Base-by-base conservation (phyloP, 176 grass and related monocot species). In the Rhynchospora pubera region DNA sequence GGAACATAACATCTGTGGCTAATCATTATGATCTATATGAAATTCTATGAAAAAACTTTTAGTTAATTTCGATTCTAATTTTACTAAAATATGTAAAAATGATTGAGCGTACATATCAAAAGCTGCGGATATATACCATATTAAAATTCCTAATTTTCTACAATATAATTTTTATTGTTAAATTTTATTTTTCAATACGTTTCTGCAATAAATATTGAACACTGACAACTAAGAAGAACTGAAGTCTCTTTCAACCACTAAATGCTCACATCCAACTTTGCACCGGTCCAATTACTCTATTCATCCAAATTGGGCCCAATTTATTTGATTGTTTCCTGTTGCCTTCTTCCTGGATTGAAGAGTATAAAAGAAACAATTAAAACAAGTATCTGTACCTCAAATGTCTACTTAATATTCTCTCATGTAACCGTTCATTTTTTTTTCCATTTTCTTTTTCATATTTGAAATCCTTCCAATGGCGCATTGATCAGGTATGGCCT, bases 261-360 rank as follows among this genome's bases (percentile, higher is more conserved):
- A 51, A 74, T 75, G 22, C 22, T 75, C 47, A 75, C 71, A 53
- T 53, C 47, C 22, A 53, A 26, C 52, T 11, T 28, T 53, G 71
- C 11, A 53, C 14, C 52, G 12, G 52, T 75, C 70, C 70, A 51
- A 50, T 10, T 51, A 51, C 68, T 24, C 9, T 11, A 73, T 51
- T 73, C 24, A 10, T 73, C 44, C n/a, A 73, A 71, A 73, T 73
- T 73, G 69, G 69, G 10, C 21, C 46, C 43, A 24, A 74, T 73
- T 50, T 7, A 52, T n/a, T 46, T 2, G 10, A 52, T 10, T 74
- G 18, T 0, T 51, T 74, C 18, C 24, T 26, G n/a, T 13, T 52
- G 9, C 10, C 48, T 16, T 45, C 15, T 19, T 44, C 32, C 34
- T 15, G 14, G 34, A 18, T 68, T 74, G 21, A 74, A n/a, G 45